Evolutionary conservation across 331 rosid genomes (phyloP), one percentile per base, ranked within the genome.

Genomic region (Rhamnella rubrinervis): DNA sequence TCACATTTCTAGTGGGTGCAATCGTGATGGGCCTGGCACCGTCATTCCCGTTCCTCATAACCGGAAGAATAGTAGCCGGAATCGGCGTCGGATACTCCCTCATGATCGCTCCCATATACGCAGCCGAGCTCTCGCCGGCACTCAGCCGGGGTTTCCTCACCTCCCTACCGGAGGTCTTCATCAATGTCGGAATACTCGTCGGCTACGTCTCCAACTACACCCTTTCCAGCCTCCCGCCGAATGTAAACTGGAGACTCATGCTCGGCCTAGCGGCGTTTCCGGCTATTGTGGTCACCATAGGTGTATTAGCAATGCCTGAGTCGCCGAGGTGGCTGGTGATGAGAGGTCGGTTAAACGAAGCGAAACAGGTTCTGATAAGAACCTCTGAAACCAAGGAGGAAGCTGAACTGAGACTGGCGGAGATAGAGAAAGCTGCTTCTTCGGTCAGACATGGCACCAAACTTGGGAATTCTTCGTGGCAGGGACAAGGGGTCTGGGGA

Each of bases 131-230:
- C 63, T 91, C 96, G 2, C 97, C 97, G 8, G 73, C 89, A 8
- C 68, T 86, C 1, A 78, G 81, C 1, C 84, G 97, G 8, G 97
- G 97, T 0, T 82, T 91, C 66, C 91, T 91, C 80, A 86, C 93
- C 14, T 88, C 97, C 6, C 91, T 91, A 50, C 97, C 96, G 44
- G 97, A 91, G 74, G 87, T 91, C 55, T 91, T 91, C 82, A 89
- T 91, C 82, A 91, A 81, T 68, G 63, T 77, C 26, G 98, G 98
- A 16, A 88, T 92, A 50, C 70, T 90, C 11, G 73, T 90, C 23
- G 97, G 98, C 31, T 92, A 88, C 75, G 73, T 88, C 25, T 83
- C 93, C n/a, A 92, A 92, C 71, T 90, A 92, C 56, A 83, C 88
- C 7, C 68, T 92, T 2, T 73, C 98, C 1, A 65, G 74, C 44